phyloP scores from a whole-genome alignment of 2,329 filamentous ascomycete genomes.

The Neonectria neomacrospora region DNA sequence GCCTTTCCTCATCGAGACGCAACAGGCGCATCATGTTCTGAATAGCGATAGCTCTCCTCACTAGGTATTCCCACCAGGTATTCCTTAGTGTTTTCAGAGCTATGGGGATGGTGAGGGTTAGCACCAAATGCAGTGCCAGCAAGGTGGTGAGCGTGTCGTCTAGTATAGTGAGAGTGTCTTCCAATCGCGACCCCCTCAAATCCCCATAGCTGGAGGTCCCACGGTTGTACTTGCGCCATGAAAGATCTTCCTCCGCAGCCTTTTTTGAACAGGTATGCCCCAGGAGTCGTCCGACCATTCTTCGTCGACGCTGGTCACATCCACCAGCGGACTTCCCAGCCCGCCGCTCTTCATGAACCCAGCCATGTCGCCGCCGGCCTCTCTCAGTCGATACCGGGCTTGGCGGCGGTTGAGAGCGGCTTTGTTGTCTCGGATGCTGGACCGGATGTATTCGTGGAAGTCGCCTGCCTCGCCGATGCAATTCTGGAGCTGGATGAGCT shows the following conservation, averaged over 20 bases:
- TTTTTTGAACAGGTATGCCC: constrained; percentile 21
- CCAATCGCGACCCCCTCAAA: background rate
- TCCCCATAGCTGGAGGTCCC: background rate
- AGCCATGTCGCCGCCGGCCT: background rate
- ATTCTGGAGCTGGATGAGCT: constrained; percentile 22
- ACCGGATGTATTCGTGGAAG: constrained; percentile 18
- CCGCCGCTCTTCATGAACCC: constrained; percentile 38
- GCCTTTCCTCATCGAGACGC: background rate
- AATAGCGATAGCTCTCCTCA: background rate
- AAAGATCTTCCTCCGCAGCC: constrained; percentile 23
- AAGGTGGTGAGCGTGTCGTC: background rate
- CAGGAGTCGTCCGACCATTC: constrained; percentile 25
- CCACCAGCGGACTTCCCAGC: constrained; percentile 37
- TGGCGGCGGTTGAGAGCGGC: constrained; percentile 15
- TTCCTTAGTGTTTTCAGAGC: background rate
- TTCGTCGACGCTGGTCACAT: constrained; percentile 33
- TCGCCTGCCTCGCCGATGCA: constrained; percentile 18
- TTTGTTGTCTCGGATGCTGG: constrained; percentile 11
- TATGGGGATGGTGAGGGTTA: background rate
- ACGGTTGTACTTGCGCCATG: background rate
- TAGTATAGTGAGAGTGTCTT: background rate
- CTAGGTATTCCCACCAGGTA: too few species aligned
- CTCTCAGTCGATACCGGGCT: constrained; percentile 3
- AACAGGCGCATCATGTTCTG: background rate
- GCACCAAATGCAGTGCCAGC: background rate